Evolutionary conservation across 2,329 filamentous ascomycete genomes (phyloP).

Genomic region (Parastagonospora nodorum): DNA sequence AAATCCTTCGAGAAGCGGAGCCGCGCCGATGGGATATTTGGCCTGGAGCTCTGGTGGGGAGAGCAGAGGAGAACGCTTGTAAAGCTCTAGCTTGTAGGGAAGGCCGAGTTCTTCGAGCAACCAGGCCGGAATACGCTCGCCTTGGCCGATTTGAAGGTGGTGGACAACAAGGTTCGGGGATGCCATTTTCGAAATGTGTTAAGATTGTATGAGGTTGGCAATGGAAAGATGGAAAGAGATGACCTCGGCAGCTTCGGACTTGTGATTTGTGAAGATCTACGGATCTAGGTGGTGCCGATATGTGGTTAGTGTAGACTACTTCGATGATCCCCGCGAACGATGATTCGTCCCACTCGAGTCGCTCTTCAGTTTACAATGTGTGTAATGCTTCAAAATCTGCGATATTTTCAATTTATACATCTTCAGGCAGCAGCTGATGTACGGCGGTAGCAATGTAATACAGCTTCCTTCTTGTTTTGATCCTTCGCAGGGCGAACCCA

Average conservation of each 20-base stretch:
- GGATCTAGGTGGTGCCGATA: too few species aligned
- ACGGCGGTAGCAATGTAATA: not conserved
- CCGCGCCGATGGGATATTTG: conserved; percentile 55
- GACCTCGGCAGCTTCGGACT: not conserved
- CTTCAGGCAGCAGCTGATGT: not conserved
- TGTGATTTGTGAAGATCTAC: not conserved
- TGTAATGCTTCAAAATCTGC: not conserved
- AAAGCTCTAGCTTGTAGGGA: conserved; percentile 56
- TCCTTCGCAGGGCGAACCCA: not conserved
- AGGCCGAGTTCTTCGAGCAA: conserved; percentile 68
- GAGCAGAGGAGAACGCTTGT: conserved; percentile 54
- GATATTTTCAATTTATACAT: not conserved
- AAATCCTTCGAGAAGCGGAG: conserved; percentile 66
- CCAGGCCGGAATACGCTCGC: conserved; percentile 68
- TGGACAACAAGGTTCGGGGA: conserved; percentile 40
- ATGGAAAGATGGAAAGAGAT: not conserved
- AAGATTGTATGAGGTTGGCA: not conserved
- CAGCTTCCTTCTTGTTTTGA: not conserved
- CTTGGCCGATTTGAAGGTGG: conserved; percentile 58
- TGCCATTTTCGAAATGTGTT: conserved; percentile 11
- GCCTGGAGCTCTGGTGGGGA: conserved; percentile 37
- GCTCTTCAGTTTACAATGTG: not conserved
- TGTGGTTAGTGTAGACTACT: too few species aligned
- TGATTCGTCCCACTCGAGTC: conserved; percentile 9
- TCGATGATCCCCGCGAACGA: too few species aligned